These are phyloP conservation scores for Neospora caninum DNA, from an alignment of 169 alveolate species.

Conservation along the genomic window DNA sequence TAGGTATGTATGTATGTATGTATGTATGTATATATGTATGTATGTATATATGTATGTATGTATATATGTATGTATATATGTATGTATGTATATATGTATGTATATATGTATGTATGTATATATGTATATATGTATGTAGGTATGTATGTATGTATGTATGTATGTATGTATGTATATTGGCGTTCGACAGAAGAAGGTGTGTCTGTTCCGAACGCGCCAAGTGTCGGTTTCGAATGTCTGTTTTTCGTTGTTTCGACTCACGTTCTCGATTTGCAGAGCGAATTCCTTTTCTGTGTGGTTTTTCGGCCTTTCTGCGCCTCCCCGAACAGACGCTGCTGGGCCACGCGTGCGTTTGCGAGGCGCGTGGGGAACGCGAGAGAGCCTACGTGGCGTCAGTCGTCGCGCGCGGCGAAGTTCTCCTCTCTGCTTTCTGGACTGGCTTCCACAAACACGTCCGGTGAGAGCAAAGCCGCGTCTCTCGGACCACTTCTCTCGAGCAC, in stretches of 20 bases:
- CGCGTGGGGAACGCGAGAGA: background rate
- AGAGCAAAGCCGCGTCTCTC: background rate
- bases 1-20: too few species aligned
- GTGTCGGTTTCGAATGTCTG: too few species aligned
- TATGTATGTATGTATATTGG: background rate
- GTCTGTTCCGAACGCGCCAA: too few species aligned
- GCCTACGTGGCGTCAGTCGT: background rate
- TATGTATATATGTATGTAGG: background rate
- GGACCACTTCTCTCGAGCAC: background rate
- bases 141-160: background rate
- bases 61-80: too few species aligned
- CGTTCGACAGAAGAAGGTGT: background rate
- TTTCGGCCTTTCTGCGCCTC: background rate
- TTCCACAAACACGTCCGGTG: slow-evolving; percentile 8
- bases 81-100: background rate
- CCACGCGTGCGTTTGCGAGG: background rate
- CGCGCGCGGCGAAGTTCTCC: slow-evolving; percentile 26
- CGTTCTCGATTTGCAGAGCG: too few species aligned
- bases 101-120: too few species aligned
- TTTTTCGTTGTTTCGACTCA: too few species aligned
- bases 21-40: background rate
- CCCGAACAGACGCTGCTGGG: background rate
- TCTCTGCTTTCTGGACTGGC: slow-evolving; percentile 21
- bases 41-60: background rate
- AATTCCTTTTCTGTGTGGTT: too few species aligned